Percentiles rank a stretch among this genome's conserved stretches.
Conservation (phyloP, 768 basidiomycete genomes). For the Pisolithus marmoratus region DNA sequence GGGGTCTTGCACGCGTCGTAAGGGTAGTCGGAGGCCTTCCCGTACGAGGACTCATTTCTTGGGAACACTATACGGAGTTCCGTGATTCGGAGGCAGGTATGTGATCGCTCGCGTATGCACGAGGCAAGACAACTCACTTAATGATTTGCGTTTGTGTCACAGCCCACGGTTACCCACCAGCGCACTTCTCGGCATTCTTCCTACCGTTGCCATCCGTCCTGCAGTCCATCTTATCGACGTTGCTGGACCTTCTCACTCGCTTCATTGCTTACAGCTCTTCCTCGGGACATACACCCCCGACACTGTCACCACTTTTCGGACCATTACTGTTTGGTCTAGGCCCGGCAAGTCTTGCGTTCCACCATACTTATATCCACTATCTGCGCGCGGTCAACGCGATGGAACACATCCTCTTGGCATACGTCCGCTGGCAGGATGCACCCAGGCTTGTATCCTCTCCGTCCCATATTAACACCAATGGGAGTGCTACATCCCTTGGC, state of each 20-base stretch:
- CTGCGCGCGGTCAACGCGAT: constrained; percentile 80
- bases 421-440: constrained; percentile 76
- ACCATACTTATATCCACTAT: constrained; percentile 61
- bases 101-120: constrained; percentile 26
- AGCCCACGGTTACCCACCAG: constrained; percentile 62
- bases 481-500: constrained; percentile 53
- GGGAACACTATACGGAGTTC: constrained; percentile 82
- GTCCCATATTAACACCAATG: constrained; percentile 29
- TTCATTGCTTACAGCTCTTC: constrained; percentile 78
- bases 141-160: constrained; percentile 12
- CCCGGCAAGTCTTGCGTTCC: constrained; percentile 43
- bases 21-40: constrained; percentile 64
- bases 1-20: constrained; percentile 82
- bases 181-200: constrained; percentile 69
- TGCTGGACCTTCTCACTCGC: constrained; percentile 76
- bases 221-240: constrained; percentile 56
- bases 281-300: constrained; percentile 88
- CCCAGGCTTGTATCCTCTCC: constrained; percentile 32
- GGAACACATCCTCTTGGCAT: constrained; percentile 90
- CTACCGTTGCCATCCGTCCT: constrained; percentile 45
- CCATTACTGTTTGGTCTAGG: constrained; percentile 85
- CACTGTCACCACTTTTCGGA: constrained; percentile 84
- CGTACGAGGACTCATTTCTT: constrained; percentile 78
- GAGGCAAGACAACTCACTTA: constrained; percentile 16
- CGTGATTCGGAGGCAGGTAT: constrained; percentile 76